Base-by-base conservation (phyloP, 129 eudicot genomes). In the Saposhnikovia divaricata region DNA sequence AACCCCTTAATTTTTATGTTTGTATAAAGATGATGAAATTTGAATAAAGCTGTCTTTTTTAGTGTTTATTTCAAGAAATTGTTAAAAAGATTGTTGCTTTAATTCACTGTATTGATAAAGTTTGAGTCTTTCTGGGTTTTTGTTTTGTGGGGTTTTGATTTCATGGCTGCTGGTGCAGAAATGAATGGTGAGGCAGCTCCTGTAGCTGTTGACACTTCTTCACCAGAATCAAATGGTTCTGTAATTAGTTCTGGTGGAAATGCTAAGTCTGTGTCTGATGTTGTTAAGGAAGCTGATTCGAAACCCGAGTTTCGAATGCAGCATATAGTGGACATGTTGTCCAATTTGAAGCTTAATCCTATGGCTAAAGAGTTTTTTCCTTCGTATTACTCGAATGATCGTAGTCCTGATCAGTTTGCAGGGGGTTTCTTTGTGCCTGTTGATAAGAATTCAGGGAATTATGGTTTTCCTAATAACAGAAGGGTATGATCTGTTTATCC, bases 281-380 rank as follows among this genome's bases (percentile, higher is more conserved):
- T 77, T 47, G 86, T 73, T 80, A 83, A 85, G 69, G 89, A 88
- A 45, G 74, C 90, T 47, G 91, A 89, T 86, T 78, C 88, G n/a
- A 86, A 91, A 88, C 83, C 96, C 28, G 93, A 90, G 31, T 78
- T 87, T 75, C 79, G 88, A 80, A 87, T 93, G 85, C 90, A 91
- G 77, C 86, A 88, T 5, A 80, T 93, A 43, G 93, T 84, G 82
- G 91, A 90, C 63, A 88, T 91, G 85, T 50, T 93, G 81, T 91
- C 93, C 12, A 90, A 85, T 73, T 86, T 93, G 83, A 93, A 91
- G 90, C 51, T 93, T 87, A 93, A 93, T 87, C 98, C 98, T 1
- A 19, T 90, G 93, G 98, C 98, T 23, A 86, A 93, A 84, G 98
- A 93, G 82, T 93, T 93, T 53, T 59, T 93, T 53, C 98, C 98